These are phyloP conservation scores for Leishmania mexicana DNA, from an alignment of 208 protist genomes.

Conservation along the genomic window DNA sequence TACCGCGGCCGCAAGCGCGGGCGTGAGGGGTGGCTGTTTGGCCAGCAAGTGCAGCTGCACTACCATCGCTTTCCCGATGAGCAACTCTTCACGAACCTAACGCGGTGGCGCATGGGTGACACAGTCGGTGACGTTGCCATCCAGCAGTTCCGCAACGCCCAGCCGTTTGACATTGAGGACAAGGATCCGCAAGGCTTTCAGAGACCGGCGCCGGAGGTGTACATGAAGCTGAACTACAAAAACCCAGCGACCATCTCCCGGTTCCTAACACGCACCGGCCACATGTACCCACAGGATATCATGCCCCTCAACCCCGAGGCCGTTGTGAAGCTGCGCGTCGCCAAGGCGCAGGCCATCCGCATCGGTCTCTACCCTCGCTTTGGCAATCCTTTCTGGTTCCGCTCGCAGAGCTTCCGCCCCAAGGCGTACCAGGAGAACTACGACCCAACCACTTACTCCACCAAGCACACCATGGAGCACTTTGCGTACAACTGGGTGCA, in stretches of 20 bases:
- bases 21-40: conserved; percentile 87
- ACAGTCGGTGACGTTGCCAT: conserved; percentile 86
- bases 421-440: conserved; percentile 92
- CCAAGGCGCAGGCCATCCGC: conserved; percentile 83
- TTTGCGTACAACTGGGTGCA: conserved; percentile 93
- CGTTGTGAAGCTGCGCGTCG: conserved; percentile 77
- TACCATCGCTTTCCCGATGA: conserved; percentile 91
- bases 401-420: conserved; percentile 79
- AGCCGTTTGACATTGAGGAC: conserved; percentile 87
- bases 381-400: conserved; percentile 91
- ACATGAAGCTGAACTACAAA: conserved; percentile 95
- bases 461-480: conserved; percentile 90
- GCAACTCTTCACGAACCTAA: conserved; percentile 85
- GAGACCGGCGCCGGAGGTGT: conserved; percentile 78
- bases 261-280: conserved; percentile 87
- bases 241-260: conserved; percentile 90
- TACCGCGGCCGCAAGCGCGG: conserved; percentile 86
- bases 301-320: conserved; percentile 87
- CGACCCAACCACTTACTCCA: conserved; percentile 88
- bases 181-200: conserved; percentile 85
- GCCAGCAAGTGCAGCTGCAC: conserved; percentile 89
- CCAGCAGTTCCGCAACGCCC: conserved; percentile 91
- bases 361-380: conserved; percentile 91
- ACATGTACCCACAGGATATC: conserved; percentile 91
- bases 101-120: conserved; percentile 84